Conservation (phyloP, 2,329 filamentous ascomycete species). For the Verticillium tricorpus region DNA sequence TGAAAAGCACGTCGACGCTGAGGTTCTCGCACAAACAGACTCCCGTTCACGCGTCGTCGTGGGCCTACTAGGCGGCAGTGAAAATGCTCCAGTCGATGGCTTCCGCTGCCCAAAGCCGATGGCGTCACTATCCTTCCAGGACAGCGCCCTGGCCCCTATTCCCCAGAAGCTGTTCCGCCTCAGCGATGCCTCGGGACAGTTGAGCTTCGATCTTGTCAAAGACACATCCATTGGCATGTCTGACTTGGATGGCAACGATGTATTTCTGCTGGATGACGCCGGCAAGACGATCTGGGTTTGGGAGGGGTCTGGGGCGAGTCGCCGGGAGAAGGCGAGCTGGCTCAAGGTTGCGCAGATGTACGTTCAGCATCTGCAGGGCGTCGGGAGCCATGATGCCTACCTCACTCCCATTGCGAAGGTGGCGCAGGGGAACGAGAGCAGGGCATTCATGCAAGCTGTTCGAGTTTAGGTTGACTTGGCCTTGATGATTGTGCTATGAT, state of each 20-base stretch:
- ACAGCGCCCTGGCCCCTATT: constrained; percentile 13
- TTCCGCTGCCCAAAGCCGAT: constrained; percentile 40
- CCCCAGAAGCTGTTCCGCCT: constrained; percentile 52
- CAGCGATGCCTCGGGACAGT: constrained; percentile 54
- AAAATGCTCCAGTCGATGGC: constrained; percentile 28
- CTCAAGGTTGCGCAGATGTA: constrained; percentile 55
- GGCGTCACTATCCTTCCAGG: constrained; percentile 17
- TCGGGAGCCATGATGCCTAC: constrained; percentile 23
- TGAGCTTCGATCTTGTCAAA: constrained; percentile 55
- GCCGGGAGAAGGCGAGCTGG: constrained; percentile 56
- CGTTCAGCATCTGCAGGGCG: constrained; percentile 34
- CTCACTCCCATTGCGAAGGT: constrained; percentile 53
- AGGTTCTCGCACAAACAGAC: constrained; percentile 60
- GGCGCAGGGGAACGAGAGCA: constrained; percentile 49
- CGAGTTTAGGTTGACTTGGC: constrained; percentile 14
- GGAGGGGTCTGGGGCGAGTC: constrained; percentile 56
- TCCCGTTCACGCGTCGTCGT: constrained; percentile 49
- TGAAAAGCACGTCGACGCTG: constrained; percentile 60
- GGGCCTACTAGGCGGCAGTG: constrained; percentile 48
- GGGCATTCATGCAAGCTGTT: constrained; percentile 45
- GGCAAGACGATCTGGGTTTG: constrained; percentile 61
- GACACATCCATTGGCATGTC: constrained; percentile 41
- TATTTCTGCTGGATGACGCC: constrained; percentile 58
- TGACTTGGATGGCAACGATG: constrained; percentile 54
- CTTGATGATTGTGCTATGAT: no score